phyloP scores from a whole-genome alignment of 1,139 yeast genomes.

The Hansenula lynferdii region DNA sequence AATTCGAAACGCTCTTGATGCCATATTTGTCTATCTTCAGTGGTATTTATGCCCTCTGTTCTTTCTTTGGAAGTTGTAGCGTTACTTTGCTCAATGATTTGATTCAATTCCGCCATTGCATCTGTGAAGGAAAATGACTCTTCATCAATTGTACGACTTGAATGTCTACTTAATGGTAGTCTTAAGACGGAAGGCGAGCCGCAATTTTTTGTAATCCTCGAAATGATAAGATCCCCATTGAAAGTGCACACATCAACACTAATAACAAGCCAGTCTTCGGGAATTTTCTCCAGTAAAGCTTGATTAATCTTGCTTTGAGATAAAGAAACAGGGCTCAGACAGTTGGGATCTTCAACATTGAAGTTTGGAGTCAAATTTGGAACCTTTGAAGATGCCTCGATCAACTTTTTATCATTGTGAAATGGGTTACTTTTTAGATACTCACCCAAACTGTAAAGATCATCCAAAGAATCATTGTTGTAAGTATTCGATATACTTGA shows the following conservation, averaged over 20 bases:
- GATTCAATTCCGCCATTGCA: conserved; percentile 39
- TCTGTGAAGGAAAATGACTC: conserved; percentile 40
- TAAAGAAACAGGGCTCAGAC: conserved; percentile 11
- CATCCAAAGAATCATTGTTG: conserved; percentile 21
- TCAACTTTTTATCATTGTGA: conserved; percentile 27
- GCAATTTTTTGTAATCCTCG: conserved; percentile 34
- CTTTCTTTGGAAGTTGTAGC: conserved; percentile 49
- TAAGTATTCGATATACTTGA: conserved; percentile 22
- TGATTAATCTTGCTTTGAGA: not conserved
- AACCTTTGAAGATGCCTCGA: conserved; percentile 9
- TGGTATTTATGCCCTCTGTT: conserved; percentile 41
- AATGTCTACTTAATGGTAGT: conserved; percentile 54
- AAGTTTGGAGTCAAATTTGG: conserved; percentile 12
- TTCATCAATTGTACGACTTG: conserved; percentile 41
- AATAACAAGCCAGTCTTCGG: conserved; percentile 54
- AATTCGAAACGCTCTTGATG: conserved; percentile 66
- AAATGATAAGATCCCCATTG: conserved; percentile 53
- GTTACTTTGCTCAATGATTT: conserved; percentile 58
- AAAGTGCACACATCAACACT: conserved; percentile 58
- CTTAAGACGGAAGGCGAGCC: conserved; percentile 44
- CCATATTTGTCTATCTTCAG: conserved; percentile 67
- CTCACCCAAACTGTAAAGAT: conserved; percentile 33
- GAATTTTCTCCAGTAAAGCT: conserved; percentile 24
- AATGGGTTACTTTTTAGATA: conserved; percentile 31
- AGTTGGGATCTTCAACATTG: conserved; percentile 5